phyloP scores from a whole-genome alignment of 2,329 filamentous ascomycete genomes.

The Talaromyces sp. region DNA sequence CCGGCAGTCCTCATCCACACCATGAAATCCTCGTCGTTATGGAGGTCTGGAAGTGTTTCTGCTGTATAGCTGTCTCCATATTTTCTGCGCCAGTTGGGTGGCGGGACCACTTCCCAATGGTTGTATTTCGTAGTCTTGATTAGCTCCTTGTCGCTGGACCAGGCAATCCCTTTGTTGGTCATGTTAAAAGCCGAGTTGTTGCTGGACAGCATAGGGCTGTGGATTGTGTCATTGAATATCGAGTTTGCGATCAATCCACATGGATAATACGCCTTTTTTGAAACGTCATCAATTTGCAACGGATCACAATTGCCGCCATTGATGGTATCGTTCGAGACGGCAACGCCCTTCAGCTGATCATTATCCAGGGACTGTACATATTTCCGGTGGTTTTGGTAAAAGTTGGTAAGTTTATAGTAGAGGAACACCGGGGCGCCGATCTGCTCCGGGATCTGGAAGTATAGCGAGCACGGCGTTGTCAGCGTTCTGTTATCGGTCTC shows the following conservation, averaged over 20 bases:
- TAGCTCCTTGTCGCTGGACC: conserved; percentile 73
- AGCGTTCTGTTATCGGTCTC: conserved; percentile 7
- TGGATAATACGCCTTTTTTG: conserved; percentile 75
- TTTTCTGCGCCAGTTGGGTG: conserved; percentile 73
- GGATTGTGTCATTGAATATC: conserved; percentile 89
- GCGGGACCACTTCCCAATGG: conserved; percentile 63
- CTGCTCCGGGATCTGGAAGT: conserved; percentile 72
- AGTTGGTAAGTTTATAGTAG: conserved; percentile 95
- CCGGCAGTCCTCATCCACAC: conserved; percentile 99
- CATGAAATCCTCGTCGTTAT: conserved; percentile 77
- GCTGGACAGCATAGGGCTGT: conserved; percentile 49
- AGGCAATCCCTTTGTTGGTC: conserved; percentile 74
- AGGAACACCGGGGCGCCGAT: conserved; percentile 79
- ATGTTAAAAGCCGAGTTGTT: conserved; percentile 58
- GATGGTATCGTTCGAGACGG: conserved; percentile 56
- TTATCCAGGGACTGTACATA: conserved; percentile 88
- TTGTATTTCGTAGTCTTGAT: conserved; percentile 68
- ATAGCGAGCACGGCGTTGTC: conserved; percentile 60
- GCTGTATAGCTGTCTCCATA: conserved; percentile 67
- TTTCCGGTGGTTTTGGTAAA: conserved; percentile 97
- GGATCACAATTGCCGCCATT: conserved; percentile 68
- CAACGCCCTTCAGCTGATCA: conserved; percentile 72
- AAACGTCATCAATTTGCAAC: conserved; percentile 49
- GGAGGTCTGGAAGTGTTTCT: conserved; percentile 63
- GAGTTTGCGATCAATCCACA: conserved; percentile 97